These are phyloP conservation scores for Imleria badia DNA, from an alignment of 768 basidiomycete genomes.

Conservation along the genomic window DNA sequence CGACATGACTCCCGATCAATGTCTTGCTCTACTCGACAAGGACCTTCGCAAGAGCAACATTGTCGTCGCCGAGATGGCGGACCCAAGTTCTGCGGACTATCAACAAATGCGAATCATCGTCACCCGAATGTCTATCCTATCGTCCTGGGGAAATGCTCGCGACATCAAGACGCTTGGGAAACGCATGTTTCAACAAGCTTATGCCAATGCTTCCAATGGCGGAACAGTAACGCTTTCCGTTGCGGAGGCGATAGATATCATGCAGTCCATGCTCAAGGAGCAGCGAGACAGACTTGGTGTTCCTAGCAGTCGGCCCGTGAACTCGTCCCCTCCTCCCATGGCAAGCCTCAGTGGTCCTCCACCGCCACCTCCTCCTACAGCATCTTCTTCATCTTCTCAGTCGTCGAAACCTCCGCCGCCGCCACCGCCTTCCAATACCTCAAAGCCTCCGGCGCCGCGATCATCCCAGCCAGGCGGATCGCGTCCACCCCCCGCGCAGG, in stretches of 20 bases:
- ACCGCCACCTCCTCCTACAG: constrained; percentile 22
- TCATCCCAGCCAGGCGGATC: constrained; percentile 4
- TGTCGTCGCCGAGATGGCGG: constrained; percentile 33
- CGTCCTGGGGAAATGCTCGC: constrained; percentile 70
- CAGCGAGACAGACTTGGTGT: constrained; percentile 25
- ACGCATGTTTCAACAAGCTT: constrained; percentile 15
- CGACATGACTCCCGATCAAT: constrained; percentile 49
- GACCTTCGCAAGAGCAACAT: constrained; percentile 48
- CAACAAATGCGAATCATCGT: constrained; percentile 26
- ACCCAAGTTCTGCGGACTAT: not conserved
- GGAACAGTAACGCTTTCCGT: not conserved
- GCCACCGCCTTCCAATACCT: not conserved
- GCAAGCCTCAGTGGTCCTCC: constrained; percentile 22
- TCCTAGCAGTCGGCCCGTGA: constrained; percentile 10
- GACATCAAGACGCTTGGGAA: constrained; percentile 54
- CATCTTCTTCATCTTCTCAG: constrained; percentile 18
- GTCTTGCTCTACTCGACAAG: constrained; percentile 48
- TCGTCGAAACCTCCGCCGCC: constrained; percentile 25
- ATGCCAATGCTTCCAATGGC: constrained; percentile 8
- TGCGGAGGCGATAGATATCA: constrained; percentile 8
- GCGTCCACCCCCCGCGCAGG: constrained; percentile 11
- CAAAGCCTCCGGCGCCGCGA: not conserved
- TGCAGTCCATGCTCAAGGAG: constrained; percentile 15
- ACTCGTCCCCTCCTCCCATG: constrained; percentile 10
- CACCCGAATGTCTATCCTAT: constrained; percentile 41